Evolutionary conservation across 2,329 filamentous ascomycete species (phyloP).

Genomic region (Hirsutella rhossiliensis): DNA sequence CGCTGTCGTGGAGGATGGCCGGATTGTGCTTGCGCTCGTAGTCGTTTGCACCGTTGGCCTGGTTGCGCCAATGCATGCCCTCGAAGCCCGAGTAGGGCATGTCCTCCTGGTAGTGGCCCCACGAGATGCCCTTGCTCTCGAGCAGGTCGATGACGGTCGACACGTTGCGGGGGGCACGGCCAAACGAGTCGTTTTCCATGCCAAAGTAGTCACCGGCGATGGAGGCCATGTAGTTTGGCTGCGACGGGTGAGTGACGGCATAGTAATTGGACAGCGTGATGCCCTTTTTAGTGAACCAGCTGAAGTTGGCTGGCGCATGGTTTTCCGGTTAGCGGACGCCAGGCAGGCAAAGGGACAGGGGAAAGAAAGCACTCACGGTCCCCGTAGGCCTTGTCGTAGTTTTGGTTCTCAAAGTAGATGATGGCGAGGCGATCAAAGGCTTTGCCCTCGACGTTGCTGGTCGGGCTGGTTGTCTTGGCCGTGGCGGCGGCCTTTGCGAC

Average conservation of each 20-base stretch:
- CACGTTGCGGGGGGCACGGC: slow-evolving; percentile 44
- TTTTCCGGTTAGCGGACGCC: not conserved
- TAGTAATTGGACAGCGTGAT: slow-evolving; percentile 27
- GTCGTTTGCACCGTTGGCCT: slow-evolving; percentile 52
- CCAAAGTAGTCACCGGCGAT: slow-evolving; percentile 64
- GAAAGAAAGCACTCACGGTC: slow-evolving; percentile 37
- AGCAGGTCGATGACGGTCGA: slow-evolving; percentile 59
- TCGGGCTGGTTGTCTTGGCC: slow-evolving; percentile 47
- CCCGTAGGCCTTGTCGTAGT: slow-evolving; percentile 50
- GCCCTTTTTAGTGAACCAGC: slow-evolving; percentile 16
- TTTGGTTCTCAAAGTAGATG: slow-evolving; percentile 70
- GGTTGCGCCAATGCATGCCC: slow-evolving; percentile 51
- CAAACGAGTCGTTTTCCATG: slow-evolving; percentile 56
- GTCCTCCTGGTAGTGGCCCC: slow-evolving; percentile 67
- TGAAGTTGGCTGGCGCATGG: slow-evolving; percentile 12
- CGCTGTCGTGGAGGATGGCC: slow-evolving; percentile 51
- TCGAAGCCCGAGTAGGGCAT: slow-evolving; percentile 65
- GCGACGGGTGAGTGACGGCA: slow-evolving; percentile 57
- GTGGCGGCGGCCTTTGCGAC: slow-evolving; percentile 47
- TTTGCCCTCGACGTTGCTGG: slow-evolving; percentile 54
- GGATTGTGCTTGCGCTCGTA: slow-evolving; percentile 79
- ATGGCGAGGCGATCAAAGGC: slow-evolving; percentile 61
- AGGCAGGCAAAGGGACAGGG: not conserved
- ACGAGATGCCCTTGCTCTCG: slow-evolving; percentile 50
- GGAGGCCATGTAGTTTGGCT: slow-evolving; percentile 64